phyloP scores from a whole-genome alignment of 345 rosid species.

The Gossypium australe region DNA sequence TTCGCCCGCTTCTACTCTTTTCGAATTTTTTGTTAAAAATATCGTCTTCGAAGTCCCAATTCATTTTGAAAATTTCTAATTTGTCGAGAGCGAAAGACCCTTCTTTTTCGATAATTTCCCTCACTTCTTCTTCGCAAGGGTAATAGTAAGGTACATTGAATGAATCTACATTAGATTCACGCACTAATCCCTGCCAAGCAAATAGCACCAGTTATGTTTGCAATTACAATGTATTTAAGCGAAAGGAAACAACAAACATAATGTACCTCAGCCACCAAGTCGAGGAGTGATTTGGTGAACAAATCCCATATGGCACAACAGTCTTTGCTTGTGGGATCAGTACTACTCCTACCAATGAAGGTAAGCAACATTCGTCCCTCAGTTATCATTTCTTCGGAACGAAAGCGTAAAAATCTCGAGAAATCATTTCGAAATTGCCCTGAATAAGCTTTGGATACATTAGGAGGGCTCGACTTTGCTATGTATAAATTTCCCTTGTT shows the following conservation, averaged over 20 bases:
- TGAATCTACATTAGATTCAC: neutral
- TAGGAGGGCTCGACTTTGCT: neutral
- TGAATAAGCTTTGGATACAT: neutral
- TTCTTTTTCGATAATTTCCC: neutral
- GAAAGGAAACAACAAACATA: neutral
- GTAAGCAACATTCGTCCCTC: slow-evolving; percentile 18
- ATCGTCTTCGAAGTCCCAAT: slow-evolving; percentile 1
- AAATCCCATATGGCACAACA: slow-evolving; percentile 18
- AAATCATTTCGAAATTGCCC: slow-evolving; percentile 28
- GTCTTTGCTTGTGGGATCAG: slow-evolving; percentile 22
- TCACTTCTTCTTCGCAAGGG: neutral
- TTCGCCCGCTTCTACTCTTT: neutral
- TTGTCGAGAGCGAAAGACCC: neutral
- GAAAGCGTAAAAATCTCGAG: slow-evolving; percentile 25
- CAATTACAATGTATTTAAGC: too few relatives aligned
- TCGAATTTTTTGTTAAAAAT: neutral
- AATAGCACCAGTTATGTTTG: neutral
- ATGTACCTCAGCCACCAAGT: slow-evolving; percentile 17
- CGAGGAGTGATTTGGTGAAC: slow-evolving; percentile 26
- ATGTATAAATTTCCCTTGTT: neutral
- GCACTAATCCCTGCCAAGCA: neutral
- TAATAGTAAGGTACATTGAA: neutral
- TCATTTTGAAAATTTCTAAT: slow-evolving; percentile 14
- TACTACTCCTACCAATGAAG: slow-evolving; percentile 30
- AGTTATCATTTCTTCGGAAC: slow-evolving; percentile 30